phyloP scores from a whole-genome alignment of 2,329 filamentous ascomycete species.

The Cordyceps militaris region DNA sequence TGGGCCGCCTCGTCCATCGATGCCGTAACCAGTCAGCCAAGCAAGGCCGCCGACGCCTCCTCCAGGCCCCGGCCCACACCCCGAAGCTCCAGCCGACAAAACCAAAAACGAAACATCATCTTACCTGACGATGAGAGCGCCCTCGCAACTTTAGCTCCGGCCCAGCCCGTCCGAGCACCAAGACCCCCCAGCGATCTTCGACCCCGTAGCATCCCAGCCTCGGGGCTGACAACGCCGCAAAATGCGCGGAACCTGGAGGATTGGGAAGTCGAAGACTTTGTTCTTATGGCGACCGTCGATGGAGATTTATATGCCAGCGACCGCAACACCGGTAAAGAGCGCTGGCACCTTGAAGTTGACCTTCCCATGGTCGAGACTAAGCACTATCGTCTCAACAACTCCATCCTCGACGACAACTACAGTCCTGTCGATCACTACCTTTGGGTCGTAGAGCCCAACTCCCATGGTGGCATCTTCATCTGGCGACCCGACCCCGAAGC shows the following conservation, averaged over 20 bases:
- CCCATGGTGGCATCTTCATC: constrained; percentile 80
- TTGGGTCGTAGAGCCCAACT: constrained; percentile 91
- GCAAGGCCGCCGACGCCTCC: constrained; percentile 22
- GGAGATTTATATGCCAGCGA: constrained; percentile 90
- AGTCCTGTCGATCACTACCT: constrained; percentile 74
- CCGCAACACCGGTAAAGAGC: constrained; percentile 73
- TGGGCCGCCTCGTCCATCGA: constrained; percentile 17
- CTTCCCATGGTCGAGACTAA: constrained; percentile 86
- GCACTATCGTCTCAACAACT: constrained; percentile 67
- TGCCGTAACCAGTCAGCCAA: constrained; percentile 22
- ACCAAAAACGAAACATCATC: constrained; percentile 23
- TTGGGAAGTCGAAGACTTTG: constrained; percentile 99
- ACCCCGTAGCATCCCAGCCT: constrained; percentile 50
- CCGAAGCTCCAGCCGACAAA: constrained; percentile 21
- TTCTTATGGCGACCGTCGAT: constrained; percentile 99
- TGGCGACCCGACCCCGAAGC: constrained; percentile 60
- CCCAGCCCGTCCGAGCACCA: constrained; percentile 91
- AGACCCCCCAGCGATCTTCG: constrained; percentile 54
- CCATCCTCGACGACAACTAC: constrained; percentile 51
- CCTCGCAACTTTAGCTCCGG: constrained; percentile 97
- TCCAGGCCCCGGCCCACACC: constrained; percentile 18
- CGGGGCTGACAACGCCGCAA: constrained; percentile 73
- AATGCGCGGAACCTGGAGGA: constrained; percentile 96
- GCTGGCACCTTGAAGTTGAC: constrained; percentile 79
- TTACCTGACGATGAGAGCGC: constrained; percentile 74